Conservation (phyloP, 1,284 basidiomycete species). For the Takashimella tepidaria region DNA sequence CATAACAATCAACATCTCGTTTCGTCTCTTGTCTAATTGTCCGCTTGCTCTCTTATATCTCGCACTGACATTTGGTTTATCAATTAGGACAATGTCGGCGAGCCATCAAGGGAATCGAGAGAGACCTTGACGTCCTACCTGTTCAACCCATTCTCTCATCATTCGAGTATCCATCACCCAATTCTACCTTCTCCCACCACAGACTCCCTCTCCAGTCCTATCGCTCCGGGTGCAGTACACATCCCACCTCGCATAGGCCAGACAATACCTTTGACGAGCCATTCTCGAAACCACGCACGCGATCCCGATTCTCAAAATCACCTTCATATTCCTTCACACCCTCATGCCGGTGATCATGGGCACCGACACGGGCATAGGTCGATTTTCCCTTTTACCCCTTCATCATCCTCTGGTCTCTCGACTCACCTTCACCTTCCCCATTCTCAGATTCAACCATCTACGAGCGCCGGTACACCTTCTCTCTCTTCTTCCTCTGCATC, state of each 20-base stretch:
- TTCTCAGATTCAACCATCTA: background rate
- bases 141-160: conserved; percentile 25
- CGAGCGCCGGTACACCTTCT: background rate
- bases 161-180: conserved; percentile 6
- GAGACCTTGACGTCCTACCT: conserved; percentile 44
- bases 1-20: background rate
- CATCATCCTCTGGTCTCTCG: conserved; percentile 12
- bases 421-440: background rate
- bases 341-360: conserved; percentile 1
- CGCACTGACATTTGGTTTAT: background rate
- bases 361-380: too few species aligned
- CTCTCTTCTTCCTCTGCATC: background rate
- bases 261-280: too few species aligned
- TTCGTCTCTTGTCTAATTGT: background rate
- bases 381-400: conserved; percentile 16
- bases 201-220: conserved; percentile 27
- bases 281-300: too few species aligned
- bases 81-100: conserved; percentile 26
- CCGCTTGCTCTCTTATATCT: background rate
- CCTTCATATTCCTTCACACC: background rate
- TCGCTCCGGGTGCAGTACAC: conserved; percentile 12
- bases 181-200: background rate
- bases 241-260: too few species aligned
- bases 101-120: conserved; percentile 42
- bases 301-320: too few species aligned